These are phyloP conservation scores for Sugiyamaella novakii DNA, from an alignment of 1,139 yeast species.

Conservation along the genomic window DNA sequence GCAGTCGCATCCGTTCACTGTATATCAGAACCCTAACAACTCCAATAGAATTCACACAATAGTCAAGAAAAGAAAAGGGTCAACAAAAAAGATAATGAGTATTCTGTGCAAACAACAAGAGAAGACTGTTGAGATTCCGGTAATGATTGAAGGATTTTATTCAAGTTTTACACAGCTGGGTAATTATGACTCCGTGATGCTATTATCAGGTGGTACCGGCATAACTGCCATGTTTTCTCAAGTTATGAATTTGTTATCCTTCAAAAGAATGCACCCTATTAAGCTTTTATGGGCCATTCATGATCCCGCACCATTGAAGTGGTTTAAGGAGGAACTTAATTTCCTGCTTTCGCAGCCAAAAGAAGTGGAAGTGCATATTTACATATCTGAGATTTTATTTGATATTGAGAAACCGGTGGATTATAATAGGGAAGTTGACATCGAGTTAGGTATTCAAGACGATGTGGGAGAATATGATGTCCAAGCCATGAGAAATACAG, in stretches of 20 bases:
- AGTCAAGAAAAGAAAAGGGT: constrained; percentile 34
- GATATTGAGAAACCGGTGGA: constrained; percentile 8
- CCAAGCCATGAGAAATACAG: constrained; percentile 37
- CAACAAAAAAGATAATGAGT: constrained; percentile 33
- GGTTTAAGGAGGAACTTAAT: constrained; percentile 46
- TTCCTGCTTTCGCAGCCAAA: constrained; percentile 9
- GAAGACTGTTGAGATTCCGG: constrained; percentile 35
- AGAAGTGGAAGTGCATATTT: constrained; percentile 5
- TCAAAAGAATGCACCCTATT: constrained; percentile 45
- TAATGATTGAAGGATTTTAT: constrained; percentile 62
- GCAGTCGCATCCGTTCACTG: constrained; percentile 73
- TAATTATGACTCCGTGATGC: constrained; percentile 53
- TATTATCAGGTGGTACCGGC: constrained; percentile 70
- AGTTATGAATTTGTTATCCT: constrained; percentile 27
- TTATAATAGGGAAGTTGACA: constrained; percentile 27
- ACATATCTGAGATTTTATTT: constrained; percentile 6
- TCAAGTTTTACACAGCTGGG: constrained; percentile 53
- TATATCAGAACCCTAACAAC: constrained; percentile 40
- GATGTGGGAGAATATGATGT: constrained; percentile 4
- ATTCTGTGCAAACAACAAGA: constrained; percentile 21
- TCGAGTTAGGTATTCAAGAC: constrained; percentile 1
- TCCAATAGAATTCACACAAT: constrained; percentile 13
- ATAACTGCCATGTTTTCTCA: constrained; percentile 52
- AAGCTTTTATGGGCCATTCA: constrained; percentile 56
- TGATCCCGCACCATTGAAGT: constrained; percentile 48